These are phyloP conservation scores for Uronychia setigera DNA, from an alignment of 73 alveolate species.

Conservation along the genomic window DNA sequence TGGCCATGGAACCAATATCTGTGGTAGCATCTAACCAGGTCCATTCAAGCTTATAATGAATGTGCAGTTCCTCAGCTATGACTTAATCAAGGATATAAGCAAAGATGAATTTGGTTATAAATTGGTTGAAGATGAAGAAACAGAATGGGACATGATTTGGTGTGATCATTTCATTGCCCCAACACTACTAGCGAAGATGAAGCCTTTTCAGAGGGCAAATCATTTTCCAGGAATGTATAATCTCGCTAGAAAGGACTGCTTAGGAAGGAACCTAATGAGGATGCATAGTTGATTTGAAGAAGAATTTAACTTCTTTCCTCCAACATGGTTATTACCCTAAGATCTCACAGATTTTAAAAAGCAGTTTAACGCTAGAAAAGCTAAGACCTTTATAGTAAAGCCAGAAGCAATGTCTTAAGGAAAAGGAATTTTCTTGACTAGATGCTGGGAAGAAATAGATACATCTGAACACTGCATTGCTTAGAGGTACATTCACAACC, in stretches of 20 bases:
- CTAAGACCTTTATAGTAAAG: constrained; percentile 67
- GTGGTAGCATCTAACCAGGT: not conserved
- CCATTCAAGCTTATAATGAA: not conserved
- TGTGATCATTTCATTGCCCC: not conserved
- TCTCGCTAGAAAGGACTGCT: constrained; percentile 52
- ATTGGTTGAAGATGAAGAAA: not conserved
- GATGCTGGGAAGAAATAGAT: constrained; percentile 63
- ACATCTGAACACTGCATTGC: constrained; percentile 83
- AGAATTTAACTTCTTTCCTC: constrained; percentile 85
- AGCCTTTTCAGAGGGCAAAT: constrained; percentile 43
- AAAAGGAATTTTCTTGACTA: constrained; percentile 83
- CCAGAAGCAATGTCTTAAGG: constrained; percentile 91
- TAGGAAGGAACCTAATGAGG: constrained; percentile 52
- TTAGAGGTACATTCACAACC: constrained; percentile 90
- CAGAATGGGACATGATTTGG: not conserved
- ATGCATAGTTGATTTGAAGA: constrained; percentile 68
- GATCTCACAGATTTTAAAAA: constrained; percentile 74
- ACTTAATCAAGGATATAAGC: not conserved
- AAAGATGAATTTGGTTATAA: not conserved
- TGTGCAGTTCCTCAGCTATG: not conserved
- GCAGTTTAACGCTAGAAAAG: constrained; percentile 49
- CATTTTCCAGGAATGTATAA: constrained; percentile 72
- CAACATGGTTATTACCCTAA: constrained; percentile 88
- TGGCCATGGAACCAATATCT: not conserved
- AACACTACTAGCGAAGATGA: constrained; percentile 38